Evolutionary conservation across 2,329 filamentous ascomycete species (phyloP).

Genomic region (Myriosclerotinia curreyana): DNA sequence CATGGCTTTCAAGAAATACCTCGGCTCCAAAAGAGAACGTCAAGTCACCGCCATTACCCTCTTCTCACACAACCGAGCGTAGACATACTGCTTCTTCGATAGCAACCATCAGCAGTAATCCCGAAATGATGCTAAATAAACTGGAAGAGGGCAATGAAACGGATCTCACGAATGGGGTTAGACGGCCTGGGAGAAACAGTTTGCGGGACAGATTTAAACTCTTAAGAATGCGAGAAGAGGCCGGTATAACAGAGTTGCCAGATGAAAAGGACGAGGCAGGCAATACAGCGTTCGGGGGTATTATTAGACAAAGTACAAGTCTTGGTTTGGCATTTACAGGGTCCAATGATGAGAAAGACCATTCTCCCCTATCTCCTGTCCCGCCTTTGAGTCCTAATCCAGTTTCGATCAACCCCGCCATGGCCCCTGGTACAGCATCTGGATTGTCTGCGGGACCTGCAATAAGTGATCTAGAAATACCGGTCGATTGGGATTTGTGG

Average conservation of each 20-base stretch:
- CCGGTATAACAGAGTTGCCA: constrained; percentile 52
- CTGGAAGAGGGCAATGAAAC: constrained; percentile 75
- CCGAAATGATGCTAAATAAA: constrained; percentile 73
- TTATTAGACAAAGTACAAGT: constrained; percentile 43
- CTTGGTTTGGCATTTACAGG: constrained; percentile 43
- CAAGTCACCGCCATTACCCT: constrained; percentile 51
- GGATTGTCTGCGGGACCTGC: constrained; percentile 75
- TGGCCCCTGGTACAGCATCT: constrained; percentile 82
- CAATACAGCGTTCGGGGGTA: constrained; percentile 44
- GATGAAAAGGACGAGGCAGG: constrained; percentile 44
- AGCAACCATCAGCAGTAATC: constrained; percentile 74
- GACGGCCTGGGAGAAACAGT: constrained; percentile 56
- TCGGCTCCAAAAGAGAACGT: constrained; percentile 53
- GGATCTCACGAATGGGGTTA: constrained; percentile 49
- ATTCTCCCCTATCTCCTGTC: constrained; percentile 44
- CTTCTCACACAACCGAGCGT: constrained; percentile 44
- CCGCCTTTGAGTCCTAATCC: constrained; percentile 49
- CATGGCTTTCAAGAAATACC: constrained; percentile 73
- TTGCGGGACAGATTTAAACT: constrained; percentile 77
- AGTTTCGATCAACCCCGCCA: constrained; percentile 61
- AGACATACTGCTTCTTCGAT: constrained; percentile 79
- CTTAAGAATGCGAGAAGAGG: constrained; percentile 71
- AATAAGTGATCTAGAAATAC: constrained; percentile 58
- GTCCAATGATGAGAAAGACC: constrained; percentile 36
- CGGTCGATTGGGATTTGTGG: constrained; percentile 99